phyloP scores from a whole-genome alignment of 164 flowering plant genomes.

The Dillenia turbinata region DNA sequence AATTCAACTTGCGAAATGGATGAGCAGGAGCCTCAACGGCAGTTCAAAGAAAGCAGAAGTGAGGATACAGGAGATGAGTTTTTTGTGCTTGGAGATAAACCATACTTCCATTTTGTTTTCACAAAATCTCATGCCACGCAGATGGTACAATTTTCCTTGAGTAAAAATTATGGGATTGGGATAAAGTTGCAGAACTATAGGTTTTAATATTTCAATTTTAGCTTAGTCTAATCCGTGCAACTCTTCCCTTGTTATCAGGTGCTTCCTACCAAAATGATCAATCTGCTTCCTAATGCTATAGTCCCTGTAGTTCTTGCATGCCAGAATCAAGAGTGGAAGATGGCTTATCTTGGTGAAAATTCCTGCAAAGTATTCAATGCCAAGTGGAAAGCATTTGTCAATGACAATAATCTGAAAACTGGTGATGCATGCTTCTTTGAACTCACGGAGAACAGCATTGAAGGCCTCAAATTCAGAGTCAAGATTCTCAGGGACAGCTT shows the following conservation, averaged over 20 bases:
- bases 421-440: constrained; percentile 57
- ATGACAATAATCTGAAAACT: constrained; percentile 26
- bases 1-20: too few species aligned
- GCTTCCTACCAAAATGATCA: constrained; percentile 13
- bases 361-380: constrained; percentile 8
- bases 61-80: constrained; percentile 16
- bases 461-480: constrained; percentile 26
- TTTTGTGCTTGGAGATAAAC: constrained; percentile 29
- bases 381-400: constrained; percentile 33
- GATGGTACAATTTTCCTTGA: constrained; percentile 15
- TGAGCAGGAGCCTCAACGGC: background rate
- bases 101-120: constrained; percentile 24
- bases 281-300: constrained; percentile 15
- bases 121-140: constrained; percentile 11
- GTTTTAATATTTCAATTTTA: background rate
- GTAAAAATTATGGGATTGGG: background rate
- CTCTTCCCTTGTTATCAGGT: constrained; percentile 1
- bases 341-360: constrained; percentile 17
- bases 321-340: constrained; percentile 29
- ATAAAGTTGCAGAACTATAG: background rate
- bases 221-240: background rate
- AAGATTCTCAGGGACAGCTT: constrained; percentile 39
- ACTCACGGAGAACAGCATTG: constrained; percentile 17
- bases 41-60: background rate
- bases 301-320: constrained; percentile 24